Percentiles rank a stretch among this genome's conserved stretches.
phyloP scores from a whole-genome alignment of 768 basidiomycete genomes.

The Mycena rosella region DNA sequence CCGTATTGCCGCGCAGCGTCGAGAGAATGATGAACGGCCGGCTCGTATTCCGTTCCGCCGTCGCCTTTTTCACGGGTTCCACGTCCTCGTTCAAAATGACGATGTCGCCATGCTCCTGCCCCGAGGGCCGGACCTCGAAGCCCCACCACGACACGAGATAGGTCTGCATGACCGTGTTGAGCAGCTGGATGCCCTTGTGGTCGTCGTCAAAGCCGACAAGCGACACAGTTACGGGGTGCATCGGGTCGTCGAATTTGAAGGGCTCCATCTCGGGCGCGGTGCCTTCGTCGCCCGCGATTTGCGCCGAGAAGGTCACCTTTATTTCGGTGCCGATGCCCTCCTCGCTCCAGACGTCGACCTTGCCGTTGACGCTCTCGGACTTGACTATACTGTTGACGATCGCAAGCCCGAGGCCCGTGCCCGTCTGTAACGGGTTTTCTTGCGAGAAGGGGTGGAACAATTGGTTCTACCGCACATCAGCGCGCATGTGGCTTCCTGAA shows the following conservation, averaged over 20 bases:
- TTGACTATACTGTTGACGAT: conserved; percentile 95
- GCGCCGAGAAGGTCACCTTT: conserved; percentile 85
- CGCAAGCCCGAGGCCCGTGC: conserved; percentile 93
- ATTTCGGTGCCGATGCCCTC: conserved; percentile 94
- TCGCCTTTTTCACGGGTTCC: conserved; percentile 66
- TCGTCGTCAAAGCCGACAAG: conserved; percentile 78
- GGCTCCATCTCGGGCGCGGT: conserved; percentile 57
- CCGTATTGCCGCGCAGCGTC: conserved; percentile 74
- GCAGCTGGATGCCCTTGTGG: conserved; percentile 76
- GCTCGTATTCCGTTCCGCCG: conserved; percentile 65
- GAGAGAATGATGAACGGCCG: conserved; percentile 85
- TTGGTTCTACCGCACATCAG: conserved; percentile 73
- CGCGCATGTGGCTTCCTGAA: background rate
- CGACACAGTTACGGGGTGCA: conserved; percentile 66
- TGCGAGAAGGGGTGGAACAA: conserved; percentile 98
- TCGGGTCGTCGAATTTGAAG: conserved; percentile 57
- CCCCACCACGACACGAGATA: conserved; percentile 86
- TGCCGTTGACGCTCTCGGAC: conserved; percentile 88
- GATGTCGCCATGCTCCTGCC: conserved; percentile 72
- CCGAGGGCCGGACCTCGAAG: conserved; percentile 60
- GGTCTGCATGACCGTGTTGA: conserved; percentile 69
- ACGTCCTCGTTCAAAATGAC: conserved; percentile 87
- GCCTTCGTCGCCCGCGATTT: conserved; percentile 56
- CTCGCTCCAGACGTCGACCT: conserved; percentile 94
- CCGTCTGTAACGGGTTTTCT: conserved; percentile 93